Conservation (phyloP, 2,329 filamentous ascomycete genomes). For the Claviceps cyperi region DNA sequence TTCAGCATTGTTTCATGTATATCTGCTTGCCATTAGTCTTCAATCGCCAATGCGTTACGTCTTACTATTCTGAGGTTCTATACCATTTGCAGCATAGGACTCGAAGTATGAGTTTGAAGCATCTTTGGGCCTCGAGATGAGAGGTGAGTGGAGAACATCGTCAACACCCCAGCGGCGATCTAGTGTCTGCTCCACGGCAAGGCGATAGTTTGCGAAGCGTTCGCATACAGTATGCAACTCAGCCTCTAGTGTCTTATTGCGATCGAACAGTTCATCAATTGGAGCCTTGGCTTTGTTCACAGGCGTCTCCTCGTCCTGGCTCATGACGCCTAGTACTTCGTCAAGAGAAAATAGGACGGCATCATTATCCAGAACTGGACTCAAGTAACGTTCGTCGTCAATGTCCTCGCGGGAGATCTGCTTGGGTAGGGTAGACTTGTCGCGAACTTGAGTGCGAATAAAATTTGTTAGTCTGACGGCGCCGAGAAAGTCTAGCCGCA, state of each 20-base stretch:
- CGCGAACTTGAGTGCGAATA: conserved; percentile 33
- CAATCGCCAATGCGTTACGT: background rate
- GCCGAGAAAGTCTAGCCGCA: conserved; percentile 57
- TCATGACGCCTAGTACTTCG: conserved; percentile 40
- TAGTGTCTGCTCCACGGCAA: conserved; percentile 51
- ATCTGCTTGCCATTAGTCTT: conserved; percentile 30
- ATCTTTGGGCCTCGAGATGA: conserved; percentile 12
- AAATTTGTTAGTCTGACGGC: conserved; percentile 65
- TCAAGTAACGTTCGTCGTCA: conserved; percentile 66
- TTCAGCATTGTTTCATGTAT: conserved; percentile 97
- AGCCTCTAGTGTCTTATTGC: conserved; percentile 43
- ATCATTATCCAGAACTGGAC: conserved; percentile 78
- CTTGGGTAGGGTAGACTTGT: conserved; percentile 33
- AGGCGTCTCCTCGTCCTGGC: conserved; percentile 24
- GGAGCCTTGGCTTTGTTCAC: conserved; percentile 6
- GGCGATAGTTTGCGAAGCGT: conserved; percentile 51
- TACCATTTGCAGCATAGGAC: conserved; percentile 48
- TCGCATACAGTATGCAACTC: conserved; percentile 43
- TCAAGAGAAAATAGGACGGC: conserved; percentile 78
- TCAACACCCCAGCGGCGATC: conserved; percentile 50
- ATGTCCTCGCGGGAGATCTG: conserved; percentile 49
- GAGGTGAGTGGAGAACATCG: conserved; percentile 11
- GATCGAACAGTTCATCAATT: conserved; percentile 27
- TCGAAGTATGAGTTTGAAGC: conserved; percentile 38
- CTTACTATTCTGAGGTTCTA: conserved; percentile 9